Percentiles rank a stretch among this genome's conserved stretches.
Conservation (phyloP, 169 alveolate species). For the Theileria luwenshuni region DNA sequence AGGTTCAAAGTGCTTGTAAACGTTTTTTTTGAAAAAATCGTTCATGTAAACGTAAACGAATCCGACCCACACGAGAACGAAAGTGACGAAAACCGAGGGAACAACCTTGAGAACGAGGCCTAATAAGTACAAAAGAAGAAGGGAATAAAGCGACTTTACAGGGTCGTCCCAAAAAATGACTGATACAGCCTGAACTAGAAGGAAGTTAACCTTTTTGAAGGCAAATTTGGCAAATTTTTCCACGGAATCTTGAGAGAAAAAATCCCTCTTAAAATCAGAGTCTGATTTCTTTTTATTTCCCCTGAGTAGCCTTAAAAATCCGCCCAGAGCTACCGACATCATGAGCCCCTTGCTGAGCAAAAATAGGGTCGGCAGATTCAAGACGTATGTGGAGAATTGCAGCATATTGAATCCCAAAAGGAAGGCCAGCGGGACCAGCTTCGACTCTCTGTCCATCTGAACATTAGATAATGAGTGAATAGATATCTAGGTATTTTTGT, state of each 20-base stretch:
- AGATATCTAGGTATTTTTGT: no score
- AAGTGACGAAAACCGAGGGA: slow-evolving; percentile 30
- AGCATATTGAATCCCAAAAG: slow-evolving; percentile 42
- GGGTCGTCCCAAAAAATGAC: slow-evolving; percentile 51
- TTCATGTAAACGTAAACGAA: slow-evolving; percentile 38
- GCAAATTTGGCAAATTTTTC: slow-evolving; percentile 13
- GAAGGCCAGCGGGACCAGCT: slow-evolving; percentile 14
- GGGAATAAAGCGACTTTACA: slow-evolving; percentile 22
- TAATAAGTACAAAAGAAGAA: slow-evolving; percentile 33
- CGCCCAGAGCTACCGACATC: slow-evolving; percentile 41
- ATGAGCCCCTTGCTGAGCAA: slow-evolving; percentile 27
- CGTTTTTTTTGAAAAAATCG: slow-evolving; percentile 25
- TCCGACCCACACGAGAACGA: slow-evolving; percentile 34
- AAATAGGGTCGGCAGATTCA: slow-evolving; percentile 32
- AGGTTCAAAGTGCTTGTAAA: slow-evolving; percentile 43
- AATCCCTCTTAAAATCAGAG: slow-evolving; percentile 2
- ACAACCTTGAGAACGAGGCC: slow-evolving; percentile 37
- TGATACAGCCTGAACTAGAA: neutral
- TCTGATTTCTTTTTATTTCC: slow-evolving; percentile 14
- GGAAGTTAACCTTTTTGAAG: slow-evolving; percentile 14
- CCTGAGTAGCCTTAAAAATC: slow-evolving; percentile 21
- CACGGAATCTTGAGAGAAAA: slow-evolving; percentile 13
- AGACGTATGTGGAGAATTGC: slow-evolving; percentile 47
- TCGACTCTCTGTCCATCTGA: slow-evolving; percentile 15
- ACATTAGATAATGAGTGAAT: no score